These are phyloP conservation scores for Mangifera indica DNA, from an alignment of 345 rosid species.

Conservation along the genomic window DNA sequence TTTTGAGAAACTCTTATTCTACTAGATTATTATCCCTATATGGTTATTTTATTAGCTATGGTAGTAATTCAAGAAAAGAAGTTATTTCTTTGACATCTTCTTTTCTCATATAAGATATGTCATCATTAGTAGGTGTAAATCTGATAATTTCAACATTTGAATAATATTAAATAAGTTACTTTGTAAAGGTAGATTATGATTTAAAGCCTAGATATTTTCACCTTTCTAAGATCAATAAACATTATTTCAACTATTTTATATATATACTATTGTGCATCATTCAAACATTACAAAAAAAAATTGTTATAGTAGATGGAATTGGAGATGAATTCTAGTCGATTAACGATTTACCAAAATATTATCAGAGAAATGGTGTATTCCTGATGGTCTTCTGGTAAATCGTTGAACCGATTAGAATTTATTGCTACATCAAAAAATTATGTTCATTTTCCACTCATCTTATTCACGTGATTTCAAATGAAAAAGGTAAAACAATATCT, in stretches of 20 bases:
- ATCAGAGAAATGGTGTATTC: background rate
- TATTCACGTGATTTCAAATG: background rate
- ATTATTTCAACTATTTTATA: too few relatives aligned
- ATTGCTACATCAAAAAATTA: background rate
- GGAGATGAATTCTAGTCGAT: constrained; percentile 12
- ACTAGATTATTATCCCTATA: too few relatives aligned
- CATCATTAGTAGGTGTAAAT: background rate
- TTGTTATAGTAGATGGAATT: background rate
- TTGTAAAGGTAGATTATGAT: background rate
- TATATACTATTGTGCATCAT: background rate
- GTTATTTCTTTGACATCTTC: too few relatives aligned
- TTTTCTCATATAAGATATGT: background rate
- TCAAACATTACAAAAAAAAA: background rate
- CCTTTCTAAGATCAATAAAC: background rate
- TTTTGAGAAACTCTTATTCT: too few relatives aligned
- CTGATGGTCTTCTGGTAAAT: constrained; percentile 11
- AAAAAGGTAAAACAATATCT: background rate
- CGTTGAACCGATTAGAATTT: constrained; percentile 7
- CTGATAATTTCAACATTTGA: too few relatives aligned
- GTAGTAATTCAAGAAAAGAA: too few relatives aligned
- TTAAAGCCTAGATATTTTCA: background rate
- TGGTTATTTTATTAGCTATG: too few relatives aligned
- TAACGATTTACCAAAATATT: background rate
- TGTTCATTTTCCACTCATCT: background rate
- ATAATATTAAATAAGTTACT: background rate